These are phyloP conservation scores for Scheffersomyces illinoinensis DNA, from an alignment of 1,139 yeast genomes.

Conservation along the genomic window DNA sequence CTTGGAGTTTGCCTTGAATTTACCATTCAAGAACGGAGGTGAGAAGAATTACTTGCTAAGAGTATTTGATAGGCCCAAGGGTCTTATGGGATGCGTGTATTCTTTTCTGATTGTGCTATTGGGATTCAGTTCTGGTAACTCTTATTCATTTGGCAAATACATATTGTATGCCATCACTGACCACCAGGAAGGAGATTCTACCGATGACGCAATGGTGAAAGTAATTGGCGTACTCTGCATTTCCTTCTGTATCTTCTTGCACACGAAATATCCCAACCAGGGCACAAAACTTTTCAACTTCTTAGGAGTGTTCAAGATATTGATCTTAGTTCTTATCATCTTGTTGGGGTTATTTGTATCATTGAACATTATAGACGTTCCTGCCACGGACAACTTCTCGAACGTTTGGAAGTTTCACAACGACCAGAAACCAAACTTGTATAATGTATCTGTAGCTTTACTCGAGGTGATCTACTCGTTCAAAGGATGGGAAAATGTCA, in stretches of 20 bases:
- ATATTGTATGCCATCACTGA: conserved; percentile 38
- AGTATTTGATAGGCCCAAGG: conserved; percentile 36
- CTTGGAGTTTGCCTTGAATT: conserved; percentile 47
- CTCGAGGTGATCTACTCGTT: conserved; percentile 43
- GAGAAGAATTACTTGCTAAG: conserved; percentile 52
- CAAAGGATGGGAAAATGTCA: conserved; percentile 49
- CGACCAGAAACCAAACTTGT: conserved; percentile 20
- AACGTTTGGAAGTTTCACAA: conserved; percentile 28
- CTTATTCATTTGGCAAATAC: conserved; percentile 54
- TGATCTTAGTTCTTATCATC: conserved; percentile 42
- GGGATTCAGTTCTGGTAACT: conserved; percentile 53
- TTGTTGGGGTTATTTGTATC: conserved; percentile 34
- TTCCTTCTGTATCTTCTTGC: conserved; percentile 41
- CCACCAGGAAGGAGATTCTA: conserved; percentile 12
- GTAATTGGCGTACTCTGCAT: conserved; percentile 48
- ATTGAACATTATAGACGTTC: conserved; percentile 26
- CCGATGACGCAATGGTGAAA: conserved; percentile 28
- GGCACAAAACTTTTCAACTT: conserved; percentile 46
- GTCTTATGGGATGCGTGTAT: conserved; percentile 44
- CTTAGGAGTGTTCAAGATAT: conserved; percentile 44
- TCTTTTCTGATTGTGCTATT: conserved; percentile 49
- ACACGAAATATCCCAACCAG: conserved; percentile 37
- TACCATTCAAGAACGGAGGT: conserved; percentile 51
- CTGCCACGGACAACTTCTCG: conserved; percentile 25
- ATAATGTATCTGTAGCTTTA: conserved; percentile 42